Conservation (phyloP, 768 basidiomycete species). For the Leucosporidium yakuticum region DNA sequence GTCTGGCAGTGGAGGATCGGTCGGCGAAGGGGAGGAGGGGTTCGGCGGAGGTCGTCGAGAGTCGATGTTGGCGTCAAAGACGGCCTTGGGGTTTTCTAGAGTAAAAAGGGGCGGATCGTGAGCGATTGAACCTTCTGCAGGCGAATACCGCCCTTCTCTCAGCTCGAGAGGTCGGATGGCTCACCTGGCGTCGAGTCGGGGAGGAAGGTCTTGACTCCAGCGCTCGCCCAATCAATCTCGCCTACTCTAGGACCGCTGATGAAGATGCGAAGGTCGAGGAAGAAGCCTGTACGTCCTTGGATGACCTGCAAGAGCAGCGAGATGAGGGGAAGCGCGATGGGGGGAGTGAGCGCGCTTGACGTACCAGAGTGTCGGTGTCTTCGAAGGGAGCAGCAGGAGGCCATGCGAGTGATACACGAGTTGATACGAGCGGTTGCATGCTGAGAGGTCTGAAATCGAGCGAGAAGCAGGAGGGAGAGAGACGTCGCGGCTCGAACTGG, state of each 20-base stretch:
- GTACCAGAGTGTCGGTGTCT: constrained; percentile 14
- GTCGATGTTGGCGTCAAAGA: constrained; percentile 28
- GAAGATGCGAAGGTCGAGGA: constrained; percentile 27
- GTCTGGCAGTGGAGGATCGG: constrained; percentile 13
- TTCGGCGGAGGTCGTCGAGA: neutral
- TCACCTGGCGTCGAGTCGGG: constrained; percentile 12
- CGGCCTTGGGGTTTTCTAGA: constrained; percentile 9
- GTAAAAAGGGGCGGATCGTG: neutral
- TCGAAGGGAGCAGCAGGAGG: constrained; percentile 13
- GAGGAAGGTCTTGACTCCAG: constrained; percentile 17
- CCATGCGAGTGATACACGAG: constrained; percentile 25
- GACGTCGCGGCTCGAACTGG: too few species aligned
- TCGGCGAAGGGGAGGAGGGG: neutral
- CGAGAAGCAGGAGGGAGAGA: too few species aligned
- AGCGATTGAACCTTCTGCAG: too few species aligned
- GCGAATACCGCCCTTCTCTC: too few species aligned
- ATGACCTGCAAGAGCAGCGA: constrained; percentile 13
- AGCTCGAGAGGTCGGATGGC: neutral
- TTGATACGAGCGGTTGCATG: constrained; percentile 16
- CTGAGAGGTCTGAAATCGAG: too few species aligned
- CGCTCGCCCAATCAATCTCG: constrained; percentile 26
- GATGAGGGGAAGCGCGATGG: neutral
- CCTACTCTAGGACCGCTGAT: neutral
- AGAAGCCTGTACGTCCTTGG: constrained; percentile 12
- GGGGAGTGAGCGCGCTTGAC: neutral